Percentiles rank a stretch among this genome's conserved stretches.
phyloP scores from a whole-genome alignment of 768 basidiomycete genomes.

The Lentinula raphanica region DNA sequence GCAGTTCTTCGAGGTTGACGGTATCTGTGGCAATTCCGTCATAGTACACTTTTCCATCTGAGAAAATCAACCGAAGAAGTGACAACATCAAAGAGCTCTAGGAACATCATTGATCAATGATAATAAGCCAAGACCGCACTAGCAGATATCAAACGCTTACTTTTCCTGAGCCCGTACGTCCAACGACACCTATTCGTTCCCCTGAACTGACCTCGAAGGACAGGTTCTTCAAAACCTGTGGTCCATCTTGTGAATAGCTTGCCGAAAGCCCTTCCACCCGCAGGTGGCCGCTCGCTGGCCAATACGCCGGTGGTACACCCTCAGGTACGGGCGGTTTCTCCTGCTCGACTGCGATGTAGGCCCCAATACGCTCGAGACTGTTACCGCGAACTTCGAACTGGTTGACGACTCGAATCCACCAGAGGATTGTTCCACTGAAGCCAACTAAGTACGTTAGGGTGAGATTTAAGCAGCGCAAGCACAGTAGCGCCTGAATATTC shows the following conservation, averaged over 20 bases:
- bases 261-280: conserved; percentile 39
- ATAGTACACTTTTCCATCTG: conserved; percentile 39
- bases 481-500: background rate
- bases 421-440: conserved; percentile 17
- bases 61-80: conserved; percentile 44
- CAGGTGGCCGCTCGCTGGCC: conserved; percentile 44
- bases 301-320: conserved; percentile 45
- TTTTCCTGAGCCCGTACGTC: conserved; percentile 56
- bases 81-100: conserved; percentile 43
- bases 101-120: background rate
- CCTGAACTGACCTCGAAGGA: conserved; percentile 39
- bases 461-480: background rate
- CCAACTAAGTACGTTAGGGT: conserved; percentile 2
- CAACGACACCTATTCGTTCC: conserved; percentile 47
- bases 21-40: conserved; percentile 35
- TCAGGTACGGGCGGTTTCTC: conserved; percentile 30
- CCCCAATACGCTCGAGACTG: conserved; percentile 33
- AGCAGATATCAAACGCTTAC: conserved; percentile 20
- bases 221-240: conserved; percentile 40
- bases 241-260: conserved; percentile 35
- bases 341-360: conserved; percentile 43
- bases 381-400: conserved; percentile 19
- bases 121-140: conserved; percentile 1
- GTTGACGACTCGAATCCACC: conserved; percentile 18
- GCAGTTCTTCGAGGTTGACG: conserved; percentile 42